Evolutionary conservation across 257 asterid species (phyloP), one percentile per base, ranked within the genome.

Genomic region (Rehmannia glutinosa): DNA sequence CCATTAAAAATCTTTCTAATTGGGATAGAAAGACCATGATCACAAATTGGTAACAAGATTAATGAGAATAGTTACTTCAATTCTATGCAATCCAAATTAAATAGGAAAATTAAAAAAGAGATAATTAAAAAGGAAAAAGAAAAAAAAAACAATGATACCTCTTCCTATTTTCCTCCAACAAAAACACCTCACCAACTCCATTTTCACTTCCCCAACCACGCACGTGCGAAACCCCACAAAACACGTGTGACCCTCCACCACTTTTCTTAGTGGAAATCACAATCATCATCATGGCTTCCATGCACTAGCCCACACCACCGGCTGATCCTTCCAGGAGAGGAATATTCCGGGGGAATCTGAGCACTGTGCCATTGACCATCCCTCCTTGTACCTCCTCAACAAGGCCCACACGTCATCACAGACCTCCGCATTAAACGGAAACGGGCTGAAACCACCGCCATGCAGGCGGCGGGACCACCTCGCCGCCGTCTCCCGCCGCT

Each of bases 231-330:
- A 39, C 68, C 68, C 67, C 33, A 20, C 71, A 38, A 4, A 39
- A 30, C 80, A 72, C 77, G 88, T 75, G 80, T 15, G 69, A 55
- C 72, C 47, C 56, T 51, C 72, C 75, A 52, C 60, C 66, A 54
- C 9, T 15, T 17, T 47, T 64, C 43, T 16, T n/a, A 3, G 76
- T 36, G 69, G 60, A 51, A 64, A 51, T 72, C 78, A 0, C 55
- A 43, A 30, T 66, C 75, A 69, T 63, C 75, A 70, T 75, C 79
- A 87, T 12, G 95, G 92, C 86, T 72, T 85, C 99, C 99, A 94
- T 77, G 99, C 97, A 78, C 97, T 91, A 38, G 97, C 99, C 99
- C 99, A 94, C 68, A 94, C 97, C 81, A 89, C 99, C 77, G 95
- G 87, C 83, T 87, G 91, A 55, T 91, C 99, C 82, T 86, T 94